Evolutionary conservation across 768 basidiomycete genomes (phyloP).

Genomic region (Cubamyces lactineus): DNA sequence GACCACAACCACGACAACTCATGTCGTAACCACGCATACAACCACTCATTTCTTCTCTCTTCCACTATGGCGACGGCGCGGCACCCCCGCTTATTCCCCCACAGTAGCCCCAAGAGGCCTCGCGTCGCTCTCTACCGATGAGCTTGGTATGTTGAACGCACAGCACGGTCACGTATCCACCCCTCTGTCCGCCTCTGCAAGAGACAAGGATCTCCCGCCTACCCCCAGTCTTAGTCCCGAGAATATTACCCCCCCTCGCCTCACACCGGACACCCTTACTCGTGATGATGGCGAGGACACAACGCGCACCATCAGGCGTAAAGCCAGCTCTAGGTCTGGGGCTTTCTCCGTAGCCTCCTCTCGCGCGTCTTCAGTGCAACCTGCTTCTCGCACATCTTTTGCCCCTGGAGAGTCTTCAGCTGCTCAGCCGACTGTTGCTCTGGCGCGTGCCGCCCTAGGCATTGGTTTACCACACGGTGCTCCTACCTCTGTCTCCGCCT

Average conservation of each 20-base stretch:
- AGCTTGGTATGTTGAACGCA: conserved; percentile 26
- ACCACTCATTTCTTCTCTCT: conserved; percentile 69
- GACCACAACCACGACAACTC: conserved; percentile 51
- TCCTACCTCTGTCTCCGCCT: conserved; percentile 41
- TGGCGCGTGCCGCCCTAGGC: conserved; percentile 61
- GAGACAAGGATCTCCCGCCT: conserved; percentile 40
- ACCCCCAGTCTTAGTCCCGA: conserved; percentile 29
- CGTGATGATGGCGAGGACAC: conserved; percentile 11
- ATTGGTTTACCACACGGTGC: conserved; percentile 60
- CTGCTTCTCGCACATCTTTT: conserved; percentile 19
- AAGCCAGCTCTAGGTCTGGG: conserved; percentile 2
- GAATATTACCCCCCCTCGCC: conserved; percentile 12
- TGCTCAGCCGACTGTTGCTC: conserved; percentile 41
- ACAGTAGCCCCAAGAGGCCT: conserved; percentile 33
- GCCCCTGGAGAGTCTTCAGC: conserved; percentile 21
- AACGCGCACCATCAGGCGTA: conserved; percentile 5
- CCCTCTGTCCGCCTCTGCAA: conserved; percentile 12
- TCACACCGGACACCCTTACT: conserved; percentile 8
- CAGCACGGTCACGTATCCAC: conserved; percentile 1
- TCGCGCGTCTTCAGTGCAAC: conserved; percentile 21
- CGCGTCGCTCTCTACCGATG: conserved; percentile 31
- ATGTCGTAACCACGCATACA: conserved; percentile 53
- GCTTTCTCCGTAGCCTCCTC: conserved; percentile 18
- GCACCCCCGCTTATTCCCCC: conserved; percentile 36
- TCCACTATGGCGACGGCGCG: conserved; percentile 65